These are phyloP conservation scores for Fragilariopsis cylindrus DNA, from an alignment of 108 stramenopile species.

Conservation along the genomic window DNA sequence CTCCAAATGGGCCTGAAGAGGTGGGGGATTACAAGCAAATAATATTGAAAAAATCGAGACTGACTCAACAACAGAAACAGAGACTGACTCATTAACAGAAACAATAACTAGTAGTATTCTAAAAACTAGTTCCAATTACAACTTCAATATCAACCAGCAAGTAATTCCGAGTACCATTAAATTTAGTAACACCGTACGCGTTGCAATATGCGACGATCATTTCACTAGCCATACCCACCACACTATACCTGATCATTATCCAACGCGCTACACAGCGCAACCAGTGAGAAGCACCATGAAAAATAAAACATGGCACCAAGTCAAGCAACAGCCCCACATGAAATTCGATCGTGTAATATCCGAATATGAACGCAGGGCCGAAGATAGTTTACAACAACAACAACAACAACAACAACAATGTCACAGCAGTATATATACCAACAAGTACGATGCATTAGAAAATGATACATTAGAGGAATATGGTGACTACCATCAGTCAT, in stretches of 20 bases:
- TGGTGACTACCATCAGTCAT: constrained; percentile 13
- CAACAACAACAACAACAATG: constrained; percentile 4
- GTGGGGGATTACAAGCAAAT: too few relatives aligned
- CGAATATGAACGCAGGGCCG: too few relatives aligned
- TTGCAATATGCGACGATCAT: not conserved
- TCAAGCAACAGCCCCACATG: not conserved
- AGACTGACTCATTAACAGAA: not conserved
- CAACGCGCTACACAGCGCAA: too few relatives aligned
- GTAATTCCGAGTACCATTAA: constrained; percentile 19
- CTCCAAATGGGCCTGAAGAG: too few relatives aligned
- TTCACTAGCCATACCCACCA: constrained; percentile 7
- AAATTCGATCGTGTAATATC: too few relatives aligned
- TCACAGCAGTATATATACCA: constrained; percentile 5
- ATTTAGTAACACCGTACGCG: not conserved
- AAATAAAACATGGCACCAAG: constrained; percentile 1
- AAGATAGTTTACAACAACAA: not conserved
- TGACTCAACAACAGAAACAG: not conserved
- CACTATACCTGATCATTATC: not conserved
- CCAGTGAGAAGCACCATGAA: too few relatives aligned
- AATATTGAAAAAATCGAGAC: not conserved
- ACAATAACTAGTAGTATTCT: not conserved
- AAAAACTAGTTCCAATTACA: not conserved
- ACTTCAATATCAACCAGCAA: not conserved
- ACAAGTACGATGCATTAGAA: too few relatives aligned
- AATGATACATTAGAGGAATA: constrained; percentile 7